phyloP scores from a whole-genome alignment of 495 filamentous ascomycete species.

The Neurospora terricola region DNA sequence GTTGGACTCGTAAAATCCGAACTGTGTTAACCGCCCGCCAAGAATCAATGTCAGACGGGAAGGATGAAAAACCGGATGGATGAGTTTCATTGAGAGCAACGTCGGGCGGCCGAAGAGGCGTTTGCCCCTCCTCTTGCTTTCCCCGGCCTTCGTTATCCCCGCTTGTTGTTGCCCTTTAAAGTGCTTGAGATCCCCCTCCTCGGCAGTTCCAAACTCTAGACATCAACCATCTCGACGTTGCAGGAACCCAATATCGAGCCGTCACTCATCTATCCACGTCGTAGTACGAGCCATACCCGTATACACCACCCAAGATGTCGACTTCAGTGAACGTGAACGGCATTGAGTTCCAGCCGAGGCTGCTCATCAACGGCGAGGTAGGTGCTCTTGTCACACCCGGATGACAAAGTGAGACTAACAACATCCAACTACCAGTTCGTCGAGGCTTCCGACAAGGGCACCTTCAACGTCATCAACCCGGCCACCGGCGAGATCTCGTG shows the following conservation, averaged over 20 bases:
- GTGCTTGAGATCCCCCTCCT: background rate
- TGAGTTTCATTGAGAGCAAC: background rate
- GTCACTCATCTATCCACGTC: background rate
- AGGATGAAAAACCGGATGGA: background rate
- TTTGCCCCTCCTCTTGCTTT: background rate
- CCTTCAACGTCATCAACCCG: conserved; percentile 26
- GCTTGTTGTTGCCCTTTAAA: background rate
- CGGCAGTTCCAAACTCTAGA: background rate
- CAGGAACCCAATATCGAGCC: background rate
- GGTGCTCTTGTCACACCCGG: background rate
- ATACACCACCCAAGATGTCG: background rate
- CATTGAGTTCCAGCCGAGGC: conserved; percentile 9
- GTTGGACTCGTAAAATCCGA: background rate
- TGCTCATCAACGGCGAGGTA: conserved; percentile 33
- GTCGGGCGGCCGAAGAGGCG: background rate
- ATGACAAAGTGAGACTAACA: background rate
- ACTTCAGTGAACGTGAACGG: background rate
- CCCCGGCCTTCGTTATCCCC: background rate
- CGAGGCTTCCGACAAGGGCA: conserved; percentile 24
- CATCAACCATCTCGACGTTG: background rate
- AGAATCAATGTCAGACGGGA: background rate
- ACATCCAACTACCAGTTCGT: conserved; percentile 17
- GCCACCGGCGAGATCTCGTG: conserved; percentile 16
- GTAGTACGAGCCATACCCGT: background rate
- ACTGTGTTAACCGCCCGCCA: background rate